Percentiles rank a stretch among this genome's conserved stretches.
phyloP scores from a whole-genome alignment of 257 asterid genomes.

The Penstemon davidsonii region DNA sequence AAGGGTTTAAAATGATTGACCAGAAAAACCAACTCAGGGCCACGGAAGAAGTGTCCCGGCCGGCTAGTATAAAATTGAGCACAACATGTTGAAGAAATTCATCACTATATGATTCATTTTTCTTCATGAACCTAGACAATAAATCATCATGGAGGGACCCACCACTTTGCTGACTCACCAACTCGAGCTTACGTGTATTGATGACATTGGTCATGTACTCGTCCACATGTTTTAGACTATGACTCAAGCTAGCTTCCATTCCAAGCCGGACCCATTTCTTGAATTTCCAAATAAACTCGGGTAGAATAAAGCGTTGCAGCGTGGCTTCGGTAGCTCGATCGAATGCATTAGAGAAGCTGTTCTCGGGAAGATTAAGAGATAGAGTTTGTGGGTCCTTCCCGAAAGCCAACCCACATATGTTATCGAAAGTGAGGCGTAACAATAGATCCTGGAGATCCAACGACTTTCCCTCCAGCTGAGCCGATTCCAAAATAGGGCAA shows the following conservation, averaged over 20 bases:
- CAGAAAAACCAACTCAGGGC: conserved; percentile 79
- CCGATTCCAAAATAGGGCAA: conserved; percentile 46
- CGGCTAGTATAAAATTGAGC: conserved; percentile 70
- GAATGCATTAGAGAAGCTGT: conserved; percentile 50
- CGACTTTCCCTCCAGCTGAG: conserved; percentile 40
- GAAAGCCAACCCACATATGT: conserved; percentile 66
- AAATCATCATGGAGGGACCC: conserved; percentile 52
- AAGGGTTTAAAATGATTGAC: conserved; percentile 41
- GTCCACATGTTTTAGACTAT: conserved; percentile 48
- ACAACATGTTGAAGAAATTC: conserved; percentile 59
- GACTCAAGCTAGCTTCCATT: conserved; percentile 42
- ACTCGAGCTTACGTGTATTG: conserved; percentile 53
- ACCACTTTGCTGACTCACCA: conserved; percentile 38
- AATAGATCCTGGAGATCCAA: conserved; percentile 58
- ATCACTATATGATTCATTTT: conserved; percentile 46
- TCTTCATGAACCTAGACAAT: conserved; percentile 63
- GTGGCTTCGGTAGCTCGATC: conserved; percentile 67
- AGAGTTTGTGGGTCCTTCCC: conserved; percentile 64
- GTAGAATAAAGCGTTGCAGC: conserved; percentile 50
- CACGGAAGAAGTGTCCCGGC: conserved; percentile 75
- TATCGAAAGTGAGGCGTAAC: conserved; percentile 59
- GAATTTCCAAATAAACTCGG: conserved; percentile 54
- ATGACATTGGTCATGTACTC: conserved; percentile 48
- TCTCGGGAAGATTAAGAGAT: conserved; percentile 43
- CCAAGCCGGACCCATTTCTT: conserved; percentile 57